phyloP scores from a whole-genome alignment of 371 early-diverging fungal species.

The Sanchytrium tribonematis region DNA sequence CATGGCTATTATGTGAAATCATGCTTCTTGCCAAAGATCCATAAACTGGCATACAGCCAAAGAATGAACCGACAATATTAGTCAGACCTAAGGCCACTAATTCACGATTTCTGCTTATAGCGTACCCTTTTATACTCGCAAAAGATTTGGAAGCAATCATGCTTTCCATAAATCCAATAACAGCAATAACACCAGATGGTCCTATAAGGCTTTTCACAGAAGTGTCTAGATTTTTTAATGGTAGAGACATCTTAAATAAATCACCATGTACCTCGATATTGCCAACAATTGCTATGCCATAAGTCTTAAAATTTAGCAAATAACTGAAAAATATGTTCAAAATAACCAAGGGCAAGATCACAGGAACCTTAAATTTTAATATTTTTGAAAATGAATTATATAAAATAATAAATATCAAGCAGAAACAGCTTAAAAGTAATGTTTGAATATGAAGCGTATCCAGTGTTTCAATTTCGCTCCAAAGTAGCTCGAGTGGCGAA shows the following conservation, averaged over 20 bases:
- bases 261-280: background rate
- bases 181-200: constrained; percentile 20
- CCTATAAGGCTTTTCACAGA: constrained; percentile 4
- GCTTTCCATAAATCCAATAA: constrained; percentile 83
- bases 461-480: constrained; percentile 3
- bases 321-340: constrained; percentile 8
- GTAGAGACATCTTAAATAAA: background rate
- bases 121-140: constrained; percentile 51
- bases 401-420: constrained; percentile 6
- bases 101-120: constrained; percentile 70
- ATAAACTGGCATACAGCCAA: constrained; percentile 61
- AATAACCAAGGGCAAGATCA: constrained; percentile 9
- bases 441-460: constrained; percentile 4
- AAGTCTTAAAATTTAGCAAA: constrained; percentile 6
- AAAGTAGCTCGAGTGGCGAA: constrained; percentile 7
- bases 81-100: constrained; percentile 64
- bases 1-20: constrained; percentile 61
- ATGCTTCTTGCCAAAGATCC: constrained; percentile 69
- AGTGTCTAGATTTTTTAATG: background rate
- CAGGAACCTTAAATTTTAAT: constrained; percentile 5
- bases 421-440: constrained; percentile 8
- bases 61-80: constrained; percentile 46
- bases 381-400: constrained; percentile 5
- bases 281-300: constrained; percentile 10
- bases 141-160: constrained; percentile 67